A percentile compares a stretch with the other conserved stretches of the same genome.
These are phyloP conservation scores for Candida silvicultrix DNA, from an alignment of 805 yeast species.

Conservation along the genomic window DNA sequence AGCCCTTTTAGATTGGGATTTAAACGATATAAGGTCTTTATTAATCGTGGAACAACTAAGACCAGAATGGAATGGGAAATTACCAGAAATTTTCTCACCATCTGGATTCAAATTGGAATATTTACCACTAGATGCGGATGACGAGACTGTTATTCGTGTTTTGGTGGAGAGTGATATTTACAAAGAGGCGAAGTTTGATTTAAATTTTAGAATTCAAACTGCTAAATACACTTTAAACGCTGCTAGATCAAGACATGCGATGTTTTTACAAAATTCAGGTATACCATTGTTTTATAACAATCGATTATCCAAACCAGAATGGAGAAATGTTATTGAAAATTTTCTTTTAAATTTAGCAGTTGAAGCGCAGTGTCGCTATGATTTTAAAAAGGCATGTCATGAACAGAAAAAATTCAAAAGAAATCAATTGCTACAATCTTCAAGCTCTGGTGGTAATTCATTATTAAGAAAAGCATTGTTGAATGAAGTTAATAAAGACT, in stretches of 20 bases:
- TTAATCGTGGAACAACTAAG: slow-evolving; percentile 39
- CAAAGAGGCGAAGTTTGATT: slow-evolving; percentile 52
- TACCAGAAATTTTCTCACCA: slow-evolving; percentile 37
- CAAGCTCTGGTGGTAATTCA: slow-evolving; percentile 7
- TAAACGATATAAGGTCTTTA: slow-evolving; percentile 62
- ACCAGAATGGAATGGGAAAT: slow-evolving; percentile 49
- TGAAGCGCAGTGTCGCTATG: slow-evolving; percentile 64
- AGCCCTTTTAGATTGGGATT: slow-evolving; percentile 61
- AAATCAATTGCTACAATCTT: slow-evolving; percentile 13
- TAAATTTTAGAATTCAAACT: slow-evolving; percentile 46
- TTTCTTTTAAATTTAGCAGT: slow-evolving; percentile 58
- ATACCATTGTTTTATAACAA: slow-evolving; percentile 11
- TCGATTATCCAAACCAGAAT: slow-evolving; percentile 47
- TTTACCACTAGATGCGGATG: slow-evolving; percentile 51
- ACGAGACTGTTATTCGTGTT: slow-evolving; percentile 39
- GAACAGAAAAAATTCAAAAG: slow-evolving; percentile 37
- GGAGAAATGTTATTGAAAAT: slow-evolving; percentile 72
- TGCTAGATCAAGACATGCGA: slow-evolving; percentile 45
- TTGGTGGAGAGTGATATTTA: slow-evolving; percentile 59
- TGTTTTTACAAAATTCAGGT: slow-evolving; percentile 22
- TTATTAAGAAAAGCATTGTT: slow-evolving; percentile 28
- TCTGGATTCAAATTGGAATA: slow-evolving; percentile 38
- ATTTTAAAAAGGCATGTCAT: slow-evolving; percentile 48
- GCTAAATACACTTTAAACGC: slow-evolving; percentile 57
- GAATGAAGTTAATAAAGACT: slow-evolving; percentile 16